Evolutionary conservation across 257 asterid genomes (phyloP).

Genomic region (Nyctanthes arbortristis): DNA sequence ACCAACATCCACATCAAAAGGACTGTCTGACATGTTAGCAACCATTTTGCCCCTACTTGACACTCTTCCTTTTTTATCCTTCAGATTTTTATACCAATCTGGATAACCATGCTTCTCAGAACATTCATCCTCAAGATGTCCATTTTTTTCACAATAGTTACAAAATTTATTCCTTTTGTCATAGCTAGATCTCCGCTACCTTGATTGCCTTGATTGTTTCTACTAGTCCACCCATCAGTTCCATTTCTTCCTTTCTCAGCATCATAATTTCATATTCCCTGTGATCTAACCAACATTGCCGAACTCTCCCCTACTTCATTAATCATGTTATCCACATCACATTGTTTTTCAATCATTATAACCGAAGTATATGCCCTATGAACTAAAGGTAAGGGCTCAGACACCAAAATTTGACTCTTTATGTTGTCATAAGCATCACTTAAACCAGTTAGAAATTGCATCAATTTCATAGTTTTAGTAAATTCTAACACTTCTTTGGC

Average conservation of each 20-base stretch:
- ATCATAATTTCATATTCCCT: too few relatives aligned
- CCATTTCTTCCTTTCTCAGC: too few relatives aligned
- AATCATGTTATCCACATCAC: background rate
- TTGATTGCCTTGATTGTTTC: too few relatives aligned
- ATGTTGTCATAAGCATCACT: background rate
- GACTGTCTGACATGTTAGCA: background rate
- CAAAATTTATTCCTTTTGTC: too few relatives aligned
- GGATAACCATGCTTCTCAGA: too few relatives aligned
- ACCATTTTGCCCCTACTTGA: too few relatives aligned
- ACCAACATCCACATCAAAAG: background rate
- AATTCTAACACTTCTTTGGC: too few relatives aligned
- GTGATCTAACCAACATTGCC: background rate
- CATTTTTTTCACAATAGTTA: too few relatives aligned
- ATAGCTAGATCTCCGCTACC: too few relatives aligned
- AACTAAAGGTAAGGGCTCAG: background rate
- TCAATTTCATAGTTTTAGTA: background rate
- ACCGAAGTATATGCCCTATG: background rate
- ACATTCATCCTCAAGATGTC: too few relatives aligned
- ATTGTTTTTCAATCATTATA: background rate
- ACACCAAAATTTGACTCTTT: background rate
- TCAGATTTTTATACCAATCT: too few relatives aligned
- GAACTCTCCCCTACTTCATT: background rate
- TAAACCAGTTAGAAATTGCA: background rate
- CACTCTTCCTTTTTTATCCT: background rate
- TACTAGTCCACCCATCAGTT: background rate